Percentiles rank a stretch among this genome's conserved stretches.
These are phyloP conservation scores for Magnusiomyces magnusii DNA, from an alignment of 1,139 yeast genomes.

Conservation along the genomic window DNA sequence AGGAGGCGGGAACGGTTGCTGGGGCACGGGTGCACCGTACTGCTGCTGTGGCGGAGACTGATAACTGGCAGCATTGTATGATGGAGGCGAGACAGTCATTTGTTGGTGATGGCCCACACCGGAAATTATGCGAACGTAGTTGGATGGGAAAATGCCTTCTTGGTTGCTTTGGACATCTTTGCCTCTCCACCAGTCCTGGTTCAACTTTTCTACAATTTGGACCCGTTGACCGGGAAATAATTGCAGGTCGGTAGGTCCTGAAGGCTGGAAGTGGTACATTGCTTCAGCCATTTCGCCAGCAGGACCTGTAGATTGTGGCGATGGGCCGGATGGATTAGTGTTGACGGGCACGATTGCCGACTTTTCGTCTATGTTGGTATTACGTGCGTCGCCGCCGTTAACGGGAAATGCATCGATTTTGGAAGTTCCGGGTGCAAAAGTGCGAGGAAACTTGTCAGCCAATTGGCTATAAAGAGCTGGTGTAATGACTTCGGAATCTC, in stretches of 20 bases:
- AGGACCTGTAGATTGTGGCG: conserved; percentile 21
- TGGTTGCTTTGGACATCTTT: conserved; percentile 41
- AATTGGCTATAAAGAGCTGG: conserved; percentile 50
- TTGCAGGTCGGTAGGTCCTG: conserved; percentile 64
- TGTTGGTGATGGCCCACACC: no score
- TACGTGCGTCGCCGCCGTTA: neutral
- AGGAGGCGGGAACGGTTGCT: conserved; percentile 17
- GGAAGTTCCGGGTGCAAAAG: conserved; percentile 47
- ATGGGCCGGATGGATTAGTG: conserved; percentile 21
- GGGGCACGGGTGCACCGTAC: conserved; percentile 15
- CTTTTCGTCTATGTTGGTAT: conserved; percentile 9
- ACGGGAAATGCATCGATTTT: conserved; percentile 35
- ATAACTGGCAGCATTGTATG: conserved; percentile 6
- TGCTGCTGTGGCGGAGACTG: conserved; percentile 16
- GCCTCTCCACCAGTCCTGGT: conserved; percentile 93
- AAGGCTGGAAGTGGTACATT: conserved; percentile 59
- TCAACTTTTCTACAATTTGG: conserved; percentile 62
- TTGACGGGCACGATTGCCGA: conserved; percentile 11
- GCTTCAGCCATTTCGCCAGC: conserved; percentile 49
- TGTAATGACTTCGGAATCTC: conserved; percentile 68
- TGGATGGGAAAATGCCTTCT: conserved; percentile 84
- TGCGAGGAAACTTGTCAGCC: conserved; percentile 47
- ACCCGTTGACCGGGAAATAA: conserved; percentile 61
- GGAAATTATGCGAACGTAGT: conserved; percentile 51
- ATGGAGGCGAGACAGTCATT: conserved; percentile 8